Evolutionary conservation across 2,329 filamentous ascomycete species (phyloP).

Genomic region (Neonectria faginata): DNA sequence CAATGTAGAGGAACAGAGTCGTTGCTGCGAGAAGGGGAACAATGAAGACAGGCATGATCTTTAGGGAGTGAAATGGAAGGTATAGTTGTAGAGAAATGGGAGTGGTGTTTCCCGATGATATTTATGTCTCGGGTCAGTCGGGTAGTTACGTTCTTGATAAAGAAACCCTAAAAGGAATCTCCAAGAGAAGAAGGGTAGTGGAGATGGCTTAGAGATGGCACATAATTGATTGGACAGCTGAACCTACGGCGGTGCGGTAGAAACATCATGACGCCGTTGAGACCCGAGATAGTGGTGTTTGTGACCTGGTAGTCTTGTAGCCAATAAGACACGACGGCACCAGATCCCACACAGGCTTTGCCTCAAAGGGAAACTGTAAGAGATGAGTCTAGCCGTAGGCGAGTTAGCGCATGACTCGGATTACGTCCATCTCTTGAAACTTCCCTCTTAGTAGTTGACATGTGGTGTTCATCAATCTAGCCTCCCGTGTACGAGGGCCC

Average conservation of each 20-base stretch:
- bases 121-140: not conserved
- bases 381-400: conserved; percentile 18
- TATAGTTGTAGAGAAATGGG: not conserved
- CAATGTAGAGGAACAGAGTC: not conserved
- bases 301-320: not conserved
- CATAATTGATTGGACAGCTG: not conserved
- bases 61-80: rapidly evolving
- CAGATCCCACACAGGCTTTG: not conserved
- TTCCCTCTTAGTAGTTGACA: not conserved
- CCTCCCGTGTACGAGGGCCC: too few relatives aligned
- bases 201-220: not conserved
- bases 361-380: conserved; percentile 35
- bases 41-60: conserved; percentile 16
- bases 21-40: not conserved
- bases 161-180: conserved; percentile 14
- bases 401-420: not conserved
- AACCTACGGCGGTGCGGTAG: not conserved
- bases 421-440: not conserved
- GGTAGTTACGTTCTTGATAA: not conserved
- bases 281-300: not conserved
- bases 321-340: conserved; percentile 17
- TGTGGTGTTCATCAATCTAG: not conserved
- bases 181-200: conserved; percentile 13
- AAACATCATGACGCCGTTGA: not conserved
- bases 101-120: not conserved